Evolutionary conservation across 1,284 basidiomycete genomes (phyloP), one percentile per base, ranked within the genome.

Genomic region (Golubevia sp.): DNA sequence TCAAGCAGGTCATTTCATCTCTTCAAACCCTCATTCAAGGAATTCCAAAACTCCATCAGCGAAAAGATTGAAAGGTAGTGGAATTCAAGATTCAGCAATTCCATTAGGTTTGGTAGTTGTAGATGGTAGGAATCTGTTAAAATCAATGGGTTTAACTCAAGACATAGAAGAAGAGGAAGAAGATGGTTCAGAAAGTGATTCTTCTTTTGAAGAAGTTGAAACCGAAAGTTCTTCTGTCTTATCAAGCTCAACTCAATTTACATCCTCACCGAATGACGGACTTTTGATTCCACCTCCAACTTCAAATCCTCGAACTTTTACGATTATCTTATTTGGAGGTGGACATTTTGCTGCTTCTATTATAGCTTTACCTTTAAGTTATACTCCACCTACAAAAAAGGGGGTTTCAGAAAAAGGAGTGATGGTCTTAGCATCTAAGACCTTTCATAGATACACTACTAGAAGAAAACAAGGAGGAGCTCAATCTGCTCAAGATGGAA

Each of bases 391-490:
- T 52, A 21, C 57, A 34, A 38, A 2, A 7, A 56, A 23, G 13
- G 26, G 26, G 15, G 49, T 60, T n/a, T 25, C 57, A 49, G 67
- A 74, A 25, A 68, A 74, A 4, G 69, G 70, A 25, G 51, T 81
- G 34, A 60, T 83, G 48, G 67, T 83, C n/a, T 62, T 83, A 11
- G 79, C 79, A 4, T 78, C 80, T 67, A 82, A 81, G 61, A 76
- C 79, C 7, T 82, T 82, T 63, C 81, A 83, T 56, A 71, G 81
- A 23, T 83, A 83, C 63, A 83, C 81, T 6, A 83, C 81, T 30
- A 64, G 81, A 52, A 62, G 79, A 26, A 83, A 83, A 64, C 81
- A 83, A 64, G 81, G 81, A 25, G 81, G 81, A 5, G 55, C 70
- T 2, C 81, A 83, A 53, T 70, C 79, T n/a, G 71, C 79, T 18